Evolutionary conservation across 2,329 filamentous ascomycete species (phyloP).

Genomic region (Pyrenophora teres): DNA sequence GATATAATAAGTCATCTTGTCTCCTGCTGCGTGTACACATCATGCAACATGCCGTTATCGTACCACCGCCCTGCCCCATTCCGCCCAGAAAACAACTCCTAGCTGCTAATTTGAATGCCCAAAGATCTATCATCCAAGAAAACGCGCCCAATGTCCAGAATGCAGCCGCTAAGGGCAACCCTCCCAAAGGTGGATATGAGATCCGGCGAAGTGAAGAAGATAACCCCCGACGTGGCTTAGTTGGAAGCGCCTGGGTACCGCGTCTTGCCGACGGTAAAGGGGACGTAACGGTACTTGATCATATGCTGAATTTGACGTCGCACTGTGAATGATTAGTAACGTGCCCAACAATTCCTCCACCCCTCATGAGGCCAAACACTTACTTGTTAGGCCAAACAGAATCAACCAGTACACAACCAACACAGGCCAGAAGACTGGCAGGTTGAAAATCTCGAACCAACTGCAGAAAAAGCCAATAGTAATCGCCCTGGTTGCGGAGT

Average conservation of each 20-base stretch:
- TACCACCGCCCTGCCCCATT: background rate
- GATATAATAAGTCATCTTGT: constrained; percentile 7
- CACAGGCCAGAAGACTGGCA: constrained; percentile 99
- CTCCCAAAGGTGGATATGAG: constrained; percentile 3
- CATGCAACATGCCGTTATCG: constrained; percentile 22
- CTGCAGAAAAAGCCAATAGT: constrained; percentile 82
- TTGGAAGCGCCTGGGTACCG: constrained; percentile 40
- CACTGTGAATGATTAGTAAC: constrained; percentile 62
- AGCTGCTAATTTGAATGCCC: constrained; percentile 19
- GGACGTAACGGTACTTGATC: constrained; percentile 99
- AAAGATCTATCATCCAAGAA: constrained; percentile 28
- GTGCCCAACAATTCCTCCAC: too few relatives aligned
- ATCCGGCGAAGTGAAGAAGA: constrained; percentile 7
- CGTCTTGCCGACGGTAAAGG: constrained; percentile 85
- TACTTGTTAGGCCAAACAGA: constrained; percentile 92
- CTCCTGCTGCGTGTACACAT: constrained; percentile 26
- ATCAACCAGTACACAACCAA: constrained; percentile 99
- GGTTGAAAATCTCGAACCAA: constrained; percentile 93
- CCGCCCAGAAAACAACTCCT: constrained; percentile 17
- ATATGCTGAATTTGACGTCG: constrained; percentile 99
- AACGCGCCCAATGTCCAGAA: constrained; percentile 22
- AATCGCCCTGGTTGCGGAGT: constrained; percentile 88
- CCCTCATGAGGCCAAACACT: constrained; percentile 46
- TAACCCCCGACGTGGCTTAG: constrained; percentile 11
- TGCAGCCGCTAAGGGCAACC: constrained; percentile 16